Evolutionary conservation across 1,284 basidiomycete species (phyloP), one percentile per base, ranked within the genome.

Genomic region (Trichosporon ovoides): DNA sequence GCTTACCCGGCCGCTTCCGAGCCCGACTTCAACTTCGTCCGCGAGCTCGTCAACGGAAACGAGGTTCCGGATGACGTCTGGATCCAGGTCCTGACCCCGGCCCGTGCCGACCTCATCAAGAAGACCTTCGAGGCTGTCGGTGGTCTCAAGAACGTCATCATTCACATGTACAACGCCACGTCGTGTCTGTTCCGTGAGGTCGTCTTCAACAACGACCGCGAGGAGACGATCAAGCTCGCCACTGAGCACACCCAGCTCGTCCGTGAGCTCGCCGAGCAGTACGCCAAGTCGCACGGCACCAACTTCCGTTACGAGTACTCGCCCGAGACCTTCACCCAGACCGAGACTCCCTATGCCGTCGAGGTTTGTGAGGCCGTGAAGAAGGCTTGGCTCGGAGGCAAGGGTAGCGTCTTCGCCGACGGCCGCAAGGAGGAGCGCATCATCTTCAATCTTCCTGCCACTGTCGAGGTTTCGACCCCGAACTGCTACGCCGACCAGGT

Each of bases 131-230:
- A 95, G 63, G 81, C 93, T 22, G 87, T 98, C 50, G 89, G 87
- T 49, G 95, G 94, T 52, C 81, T 87, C 49, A 98, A 96, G 73
- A 83, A 87, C 64, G 95, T 91, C 57, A 97, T 99, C 72, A 84
- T 99, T 53, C 96, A 98, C 80, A 96, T 99, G 92, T 99, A 99
- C 81, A 98, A 98, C 75, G 96, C 96, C 22, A 94, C 92, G 11
- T 93, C 87, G 20, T 89, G 91, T 31, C 84, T 88, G 57, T 99
- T 98, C 84, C 87, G 96, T 56, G 83, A 89, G 61, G 90, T 98
- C 67, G 96, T 98, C 31, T 99, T 99, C 82, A 85, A 86, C 70
- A 94, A 96, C 76, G 85, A 91, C 43, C 87, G 92, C 76, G 86
- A 89, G 65, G 84, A 96, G 78, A 98, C 96, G 2, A 82, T 98